phyloP scores from a whole-genome alignment of 2,329 filamentous ascomycete species.

The Decorospora gaudefroyi region DNA sequence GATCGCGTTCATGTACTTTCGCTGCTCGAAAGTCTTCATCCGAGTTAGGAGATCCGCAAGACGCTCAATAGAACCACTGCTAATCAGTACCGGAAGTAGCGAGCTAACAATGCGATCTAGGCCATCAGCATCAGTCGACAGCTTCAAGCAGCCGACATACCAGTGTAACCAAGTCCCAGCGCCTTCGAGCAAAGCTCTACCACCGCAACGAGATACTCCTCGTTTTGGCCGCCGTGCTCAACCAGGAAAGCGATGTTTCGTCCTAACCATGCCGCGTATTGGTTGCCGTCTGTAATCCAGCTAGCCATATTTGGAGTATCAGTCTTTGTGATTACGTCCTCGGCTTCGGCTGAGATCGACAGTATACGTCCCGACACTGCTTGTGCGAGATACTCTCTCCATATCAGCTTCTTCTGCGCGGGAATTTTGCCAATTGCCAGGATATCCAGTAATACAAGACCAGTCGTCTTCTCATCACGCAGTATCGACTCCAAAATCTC shows the following conservation, averaged over 20 bases:
- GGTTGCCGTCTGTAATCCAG: slow-evolving; percentile 68
- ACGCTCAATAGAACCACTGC: slow-evolving; percentile 10
- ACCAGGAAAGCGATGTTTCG: slow-evolving; percentile 61
- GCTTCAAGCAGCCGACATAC: slow-evolving; percentile 39
- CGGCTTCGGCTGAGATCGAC: slow-evolving; percentile 63
- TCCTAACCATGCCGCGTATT: slow-evolving; percentile 74
- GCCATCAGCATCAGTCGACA: slow-evolving; percentile 2
- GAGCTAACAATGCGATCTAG: slow-evolving; percentile 32
- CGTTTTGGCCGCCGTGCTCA: slow-evolving; percentile 43
- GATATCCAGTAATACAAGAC: slow-evolving; percentile 54
- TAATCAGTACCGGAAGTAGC: slow-evolving; percentile 23
- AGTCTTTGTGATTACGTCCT: slow-evolving; percentile 53
- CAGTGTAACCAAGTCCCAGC: slow-evolving; percentile 72
- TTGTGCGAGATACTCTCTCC: slow-evolving; percentile 66
- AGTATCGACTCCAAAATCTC: slow-evolving; percentile 52
- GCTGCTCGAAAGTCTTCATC: slow-evolving; percentile 57
- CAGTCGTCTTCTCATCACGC: slow-evolving; percentile 50
- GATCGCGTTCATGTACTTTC: slow-evolving; percentile 48
- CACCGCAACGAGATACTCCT: slow-evolving; percentile 38
- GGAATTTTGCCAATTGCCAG: slow-evolving; percentile 46
- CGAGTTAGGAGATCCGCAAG: slow-evolving; percentile 48
- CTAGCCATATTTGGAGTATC: slow-evolving; percentile 24
- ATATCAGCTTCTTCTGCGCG: slow-evolving; percentile 58
- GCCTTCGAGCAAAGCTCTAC: slow-evolving; percentile 60
- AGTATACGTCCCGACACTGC: slow-evolving; percentile 65